Percentiles rank a stretch among this genome's conserved stretches.
Evolutionary conservation across 129 eudicot genomes (phyloP).

Genomic region (Flaveria bidentis): DNA sequence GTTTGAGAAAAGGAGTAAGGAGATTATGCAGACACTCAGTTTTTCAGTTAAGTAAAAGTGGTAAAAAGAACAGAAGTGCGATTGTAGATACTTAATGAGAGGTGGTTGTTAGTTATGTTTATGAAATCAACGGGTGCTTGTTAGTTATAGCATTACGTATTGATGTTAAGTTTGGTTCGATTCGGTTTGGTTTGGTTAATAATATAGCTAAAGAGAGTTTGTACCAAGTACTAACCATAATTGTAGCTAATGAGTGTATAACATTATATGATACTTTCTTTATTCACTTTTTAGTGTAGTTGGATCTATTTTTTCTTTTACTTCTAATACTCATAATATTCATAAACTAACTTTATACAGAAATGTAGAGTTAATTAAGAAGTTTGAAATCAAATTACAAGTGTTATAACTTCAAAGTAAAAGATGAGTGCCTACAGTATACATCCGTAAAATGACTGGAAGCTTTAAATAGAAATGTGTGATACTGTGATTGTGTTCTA

Average conservation of each 20-base stretch:
- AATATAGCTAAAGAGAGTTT: conserved; percentile 16
- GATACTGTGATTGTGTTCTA: too few species aligned
- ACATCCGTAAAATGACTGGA: too few species aligned
- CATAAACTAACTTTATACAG: too few species aligned
- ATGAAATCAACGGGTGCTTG: conserved; percentile 15
- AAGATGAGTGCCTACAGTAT: too few species aligned
- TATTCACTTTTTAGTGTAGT: background rate
- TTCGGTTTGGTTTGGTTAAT: conserved; percentile 22
- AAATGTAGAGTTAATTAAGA: too few species aligned
- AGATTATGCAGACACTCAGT: conserved; percentile 64
- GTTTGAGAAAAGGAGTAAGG: conserved; percentile 57
- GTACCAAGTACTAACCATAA: conserved; percentile 22
- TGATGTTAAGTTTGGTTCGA: background rate
- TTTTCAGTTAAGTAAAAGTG: conserved; percentile 55
- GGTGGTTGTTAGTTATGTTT: conserved; percentile 7
- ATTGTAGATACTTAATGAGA: conserved; percentile 24
- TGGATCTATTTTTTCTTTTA: too few species aligned
- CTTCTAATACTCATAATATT: too few species aligned
- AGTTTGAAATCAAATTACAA: too few species aligned
- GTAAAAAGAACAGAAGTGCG: conserved; percentile 24
- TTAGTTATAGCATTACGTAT: conserved; percentile 16
- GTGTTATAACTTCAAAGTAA: too few species aligned
- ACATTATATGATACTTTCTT: background rate
- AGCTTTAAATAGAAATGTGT: too few species aligned
- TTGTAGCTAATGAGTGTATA: conserved; percentile 23